These are phyloP conservation scores for Oenanthe javanica DNA, from an alignment of 140 eudicot species.

Conservation along the genomic window DNA sequence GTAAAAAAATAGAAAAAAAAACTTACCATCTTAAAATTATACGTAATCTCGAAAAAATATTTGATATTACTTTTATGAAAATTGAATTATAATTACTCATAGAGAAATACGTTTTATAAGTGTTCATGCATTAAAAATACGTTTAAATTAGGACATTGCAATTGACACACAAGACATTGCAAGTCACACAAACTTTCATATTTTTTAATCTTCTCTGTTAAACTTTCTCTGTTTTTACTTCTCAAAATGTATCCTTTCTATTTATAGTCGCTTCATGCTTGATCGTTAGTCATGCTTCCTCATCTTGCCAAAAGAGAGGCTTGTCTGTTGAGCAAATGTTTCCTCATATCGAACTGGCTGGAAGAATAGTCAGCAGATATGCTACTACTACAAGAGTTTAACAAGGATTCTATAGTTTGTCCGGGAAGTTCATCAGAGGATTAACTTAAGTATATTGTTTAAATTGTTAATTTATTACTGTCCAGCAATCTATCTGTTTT, in stretches of 20 bases:
- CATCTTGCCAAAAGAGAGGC: slow-evolving; percentile 8
- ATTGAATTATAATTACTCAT: too few species aligned
- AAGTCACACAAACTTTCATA: neutral
- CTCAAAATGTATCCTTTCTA: neutral
- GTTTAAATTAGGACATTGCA: too few species aligned
- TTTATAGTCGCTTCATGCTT: neutral
- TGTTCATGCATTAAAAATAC: too few species aligned
- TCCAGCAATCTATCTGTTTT: neutral
- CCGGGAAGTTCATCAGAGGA: neutral
- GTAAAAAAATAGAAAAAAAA: too few species aligned
- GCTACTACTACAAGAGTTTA: neutral
- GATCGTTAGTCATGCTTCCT: neutral
- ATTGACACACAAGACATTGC: too few species aligned
- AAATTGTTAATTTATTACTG: neutral
- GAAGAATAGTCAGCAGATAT: neutral
- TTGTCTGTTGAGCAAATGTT: too few species aligned
- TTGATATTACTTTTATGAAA: too few species aligned
- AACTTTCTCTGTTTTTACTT: neutral
- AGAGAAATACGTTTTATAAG: too few species aligned
- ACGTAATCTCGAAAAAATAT: too few species aligned
- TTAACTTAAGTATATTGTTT: neutral
- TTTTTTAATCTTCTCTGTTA: neutral
- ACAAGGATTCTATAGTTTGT: neutral
- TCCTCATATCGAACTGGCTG: neutral
- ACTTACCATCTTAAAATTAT: too few species aligned